These are phyloP conservation scores for Scleromitrula shiraiana DNA, from an alignment of 2,329 filamentous ascomycete genomes.

Conservation along the genomic window DNA sequence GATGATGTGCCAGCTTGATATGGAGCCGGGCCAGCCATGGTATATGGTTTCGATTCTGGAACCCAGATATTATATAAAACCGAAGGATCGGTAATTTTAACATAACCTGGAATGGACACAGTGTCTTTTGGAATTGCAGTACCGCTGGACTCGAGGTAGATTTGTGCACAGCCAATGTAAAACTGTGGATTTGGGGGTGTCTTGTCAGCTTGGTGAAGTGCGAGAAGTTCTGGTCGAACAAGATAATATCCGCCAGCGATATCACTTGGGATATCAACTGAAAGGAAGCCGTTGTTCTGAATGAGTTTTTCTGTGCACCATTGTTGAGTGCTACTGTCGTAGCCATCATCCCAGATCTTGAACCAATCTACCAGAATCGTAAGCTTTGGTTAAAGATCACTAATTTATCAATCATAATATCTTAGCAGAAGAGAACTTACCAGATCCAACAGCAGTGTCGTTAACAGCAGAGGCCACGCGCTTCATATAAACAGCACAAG, in stretches of 20 bases:
- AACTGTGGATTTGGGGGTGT: constrained; percentile 57
- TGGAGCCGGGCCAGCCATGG: constrained; percentile 46
- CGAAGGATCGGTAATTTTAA: constrained; percentile 44
- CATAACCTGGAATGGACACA: constrained; percentile 60
- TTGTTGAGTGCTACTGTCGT: constrained; percentile 43
- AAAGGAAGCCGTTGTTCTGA: constrained; percentile 53
- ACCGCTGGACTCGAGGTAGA: constrained; percentile 49
- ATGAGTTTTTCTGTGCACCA: constrained; percentile 69
- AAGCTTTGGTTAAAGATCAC: neutral
- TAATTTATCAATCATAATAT: neutral
- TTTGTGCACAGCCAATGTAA: constrained; percentile 64
- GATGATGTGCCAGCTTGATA: constrained; percentile 16
- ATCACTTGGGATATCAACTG: constrained; percentile 51
- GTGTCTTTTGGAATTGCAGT: constrained; percentile 41
- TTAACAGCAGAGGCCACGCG: constrained; percentile 49
- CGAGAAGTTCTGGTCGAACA: constrained; percentile 61
- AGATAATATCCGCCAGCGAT: constrained; percentile 62
- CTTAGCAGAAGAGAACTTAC: constrained; percentile 26
- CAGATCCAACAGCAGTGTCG: constrained; percentile 48
- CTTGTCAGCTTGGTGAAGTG: constrained; percentile 54
- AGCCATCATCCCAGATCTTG: constrained; percentile 67
- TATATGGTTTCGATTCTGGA: constrained; percentile 43
- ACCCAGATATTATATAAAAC: constrained; percentile 60
- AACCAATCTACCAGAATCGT: constrained; percentile 47
- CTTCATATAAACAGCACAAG: constrained; percentile 69